phyloP scores from a whole-genome alignment of 2,329 filamentous ascomycete species.

The Stagonosporopsis chrysanthemi region DNA sequence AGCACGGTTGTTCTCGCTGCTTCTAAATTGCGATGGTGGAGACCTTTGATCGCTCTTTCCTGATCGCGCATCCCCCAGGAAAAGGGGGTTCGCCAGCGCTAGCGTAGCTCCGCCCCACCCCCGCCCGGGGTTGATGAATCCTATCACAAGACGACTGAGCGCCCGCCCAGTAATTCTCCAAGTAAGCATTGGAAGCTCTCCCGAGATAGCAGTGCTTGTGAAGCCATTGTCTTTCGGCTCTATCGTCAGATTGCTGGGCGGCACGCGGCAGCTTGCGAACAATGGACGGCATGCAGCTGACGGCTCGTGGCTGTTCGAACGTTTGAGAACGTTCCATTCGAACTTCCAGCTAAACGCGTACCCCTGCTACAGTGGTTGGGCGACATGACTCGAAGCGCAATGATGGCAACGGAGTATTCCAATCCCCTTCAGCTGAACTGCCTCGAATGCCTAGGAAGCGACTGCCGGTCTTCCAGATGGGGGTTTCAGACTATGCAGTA shows the following conservation, averaged over 20 bases:
- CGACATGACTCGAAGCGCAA: constrained; percentile 2
- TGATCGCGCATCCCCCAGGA: background rate
- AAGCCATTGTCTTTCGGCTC: background rate
- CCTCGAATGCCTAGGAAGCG: background rate
- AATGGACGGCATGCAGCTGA: constrained; percentile 10
- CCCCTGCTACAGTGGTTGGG: constrained; percentile 4
- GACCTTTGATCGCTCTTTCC: constrained; percentile 3
- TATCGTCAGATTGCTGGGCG: background rate
- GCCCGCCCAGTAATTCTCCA: background rate
- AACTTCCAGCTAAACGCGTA: constrained; percentile 10
- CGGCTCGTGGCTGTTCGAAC: constrained; percentile 6
- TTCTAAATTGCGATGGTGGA: constrained; percentile 1
- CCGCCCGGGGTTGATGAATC: constrained; percentile 7
- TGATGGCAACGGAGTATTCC: background rate
- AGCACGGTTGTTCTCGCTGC: constrained; percentile 1
- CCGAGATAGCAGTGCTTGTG: background rate
- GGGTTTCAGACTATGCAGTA: background rate
- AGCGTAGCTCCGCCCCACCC: background rate
- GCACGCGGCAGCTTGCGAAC: background rate
- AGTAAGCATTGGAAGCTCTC: background rate
- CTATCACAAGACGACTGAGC: constrained; percentile 5
- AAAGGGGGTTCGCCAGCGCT: constrained; percentile 12
- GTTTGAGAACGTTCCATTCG: background rate
- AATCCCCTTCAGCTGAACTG: background rate
- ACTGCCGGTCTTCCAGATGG: background rate